Evolutionary conservation across 805 yeast species (phyloP).

Genomic region (Metschnikowia aberdeeniae): DNA sequence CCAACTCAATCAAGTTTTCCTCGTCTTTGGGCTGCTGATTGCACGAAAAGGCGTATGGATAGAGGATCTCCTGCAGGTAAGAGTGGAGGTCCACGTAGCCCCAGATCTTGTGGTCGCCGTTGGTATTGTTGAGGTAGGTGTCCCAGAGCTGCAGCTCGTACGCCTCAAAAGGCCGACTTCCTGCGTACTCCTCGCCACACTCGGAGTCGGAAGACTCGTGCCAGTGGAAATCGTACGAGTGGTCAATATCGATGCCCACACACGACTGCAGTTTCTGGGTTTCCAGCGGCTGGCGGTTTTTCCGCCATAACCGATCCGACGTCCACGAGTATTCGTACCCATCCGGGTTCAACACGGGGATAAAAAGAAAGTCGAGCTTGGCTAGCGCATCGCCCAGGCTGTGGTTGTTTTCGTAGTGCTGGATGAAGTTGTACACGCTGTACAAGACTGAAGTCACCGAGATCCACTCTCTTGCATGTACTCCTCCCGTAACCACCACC

Average conservation of each 20-base stretch:
- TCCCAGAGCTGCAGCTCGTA: constrained; percentile 38
- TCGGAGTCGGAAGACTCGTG: constrained; percentile 56
- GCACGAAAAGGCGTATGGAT: constrained; percentile 82
- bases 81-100: constrained; percentile 85
- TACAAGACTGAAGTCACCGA: constrained; percentile 67
- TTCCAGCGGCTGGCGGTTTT: constrained; percentile 62
- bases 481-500: constrained; percentile 75
- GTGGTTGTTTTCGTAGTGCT: constrained; percentile 28
- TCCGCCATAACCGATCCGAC: constrained; percentile 79
- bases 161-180: constrained; percentile 64
- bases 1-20: constrained; percentile 76
- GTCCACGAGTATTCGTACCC: constrained; percentile 86
- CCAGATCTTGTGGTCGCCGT: constrained; percentile 53
- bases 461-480: constrained; percentile 91
- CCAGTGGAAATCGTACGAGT: constrained; percentile 76
- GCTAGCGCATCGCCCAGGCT: constrained; percentile 46
- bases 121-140: constrained; percentile 39
- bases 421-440: constrained; percentile 38
- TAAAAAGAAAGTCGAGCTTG: constrained; percentile 64
- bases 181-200: constrained; percentile 81
- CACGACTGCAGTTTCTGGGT: constrained; percentile 49
- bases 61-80: constrained; percentile 76
- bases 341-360: constrained; percentile 88
- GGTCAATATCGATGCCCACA: constrained; percentile 83
- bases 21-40: constrained; percentile 68